These are phyloP conservation scores for Botrytis fabae DNA, from an alignment of 2,329 filamentous ascomycete genomes.

Conservation along the genomic window DNA sequence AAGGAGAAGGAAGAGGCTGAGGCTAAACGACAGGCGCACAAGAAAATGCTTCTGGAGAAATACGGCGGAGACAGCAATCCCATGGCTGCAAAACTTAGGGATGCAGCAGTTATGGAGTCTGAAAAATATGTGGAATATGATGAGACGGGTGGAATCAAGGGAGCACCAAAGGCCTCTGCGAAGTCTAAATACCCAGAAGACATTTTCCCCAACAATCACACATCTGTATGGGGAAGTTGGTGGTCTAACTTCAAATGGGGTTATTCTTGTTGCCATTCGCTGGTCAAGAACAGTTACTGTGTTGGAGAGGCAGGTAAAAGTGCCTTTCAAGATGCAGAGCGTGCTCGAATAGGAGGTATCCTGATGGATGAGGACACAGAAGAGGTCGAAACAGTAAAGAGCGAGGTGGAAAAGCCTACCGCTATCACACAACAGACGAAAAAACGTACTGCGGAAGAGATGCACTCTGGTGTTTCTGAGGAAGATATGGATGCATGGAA, in stretches of 20 bases:
- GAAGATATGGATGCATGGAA: slow-evolving; percentile 86
- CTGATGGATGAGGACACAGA: slow-evolving; percentile 36
- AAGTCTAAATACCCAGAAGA: slow-evolving; percentile 94
- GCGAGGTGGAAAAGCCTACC: slow-evolving; percentile 40
- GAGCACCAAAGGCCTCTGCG: slow-evolving; percentile 70
- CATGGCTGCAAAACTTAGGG: slow-evolving; percentile 62
- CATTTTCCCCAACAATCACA: slow-evolving; percentile 86
- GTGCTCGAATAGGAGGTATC: slow-evolving; percentile 50
- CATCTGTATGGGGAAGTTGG: slow-evolving; percentile 93
- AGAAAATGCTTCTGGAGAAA: slow-evolving; percentile 73
- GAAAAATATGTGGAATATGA: slow-evolving; percentile 95
- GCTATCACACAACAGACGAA: slow-evolving; percentile 45
- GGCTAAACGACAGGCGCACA: slow-evolving; percentile 64
- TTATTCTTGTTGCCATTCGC: slow-evolving; percentile 91
- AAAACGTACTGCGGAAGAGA: slow-evolving; percentile 76
- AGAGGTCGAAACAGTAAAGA: slow-evolving; percentile 36
- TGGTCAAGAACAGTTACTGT: slow-evolving; percentile 95
- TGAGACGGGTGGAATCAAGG: slow-evolving; percentile 84
- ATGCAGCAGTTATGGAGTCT: slow-evolving; percentile 72
- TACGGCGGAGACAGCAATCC: slow-evolving; percentile 71
- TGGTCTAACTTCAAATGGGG: slow-evolving; percentile 96
- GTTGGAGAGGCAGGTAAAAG: slow-evolving; percentile 85
- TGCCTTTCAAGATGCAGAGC: slow-evolving; percentile 76
- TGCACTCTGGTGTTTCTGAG: slow-evolving; percentile 75
- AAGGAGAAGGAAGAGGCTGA: slow-evolving; percentile 75